Conservation (phyloP, 768 basidiomycete genomes). For the Vararia minispora region DNA sequence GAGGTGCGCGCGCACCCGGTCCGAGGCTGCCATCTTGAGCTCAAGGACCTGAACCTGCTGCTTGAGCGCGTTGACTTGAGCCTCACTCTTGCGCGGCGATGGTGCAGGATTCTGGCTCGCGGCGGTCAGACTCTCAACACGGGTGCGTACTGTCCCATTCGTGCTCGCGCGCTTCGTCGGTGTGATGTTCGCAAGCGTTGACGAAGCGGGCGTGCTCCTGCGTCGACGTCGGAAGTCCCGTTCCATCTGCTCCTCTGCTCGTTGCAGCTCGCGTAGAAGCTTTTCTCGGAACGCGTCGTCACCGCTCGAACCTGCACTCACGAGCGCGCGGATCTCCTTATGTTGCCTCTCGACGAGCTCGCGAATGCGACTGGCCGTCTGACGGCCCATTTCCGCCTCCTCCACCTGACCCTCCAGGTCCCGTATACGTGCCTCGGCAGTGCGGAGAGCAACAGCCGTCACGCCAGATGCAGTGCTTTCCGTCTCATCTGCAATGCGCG, state of each 20-base stretch:
- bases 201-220: too few species aligned
- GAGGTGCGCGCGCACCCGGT: slow-evolving; percentile 53
- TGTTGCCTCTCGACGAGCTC: slow-evolving; percentile 58
- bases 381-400: slow-evolving; percentile 39
- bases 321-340: slow-evolving; percentile 58
- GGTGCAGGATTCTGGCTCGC: slow-evolving; percentile 24
- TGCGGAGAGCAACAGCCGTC: slow-evolving; percentile 48
- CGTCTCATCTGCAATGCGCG: slow-evolving; percentile 50
- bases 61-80: slow-evolving; percentile 37
- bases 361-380: slow-evolving; percentile 42
- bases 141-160: slow-evolving; percentile 25
- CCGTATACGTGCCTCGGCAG: slow-evolving; percentile 51
- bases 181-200: slow-evolving; percentile 31
- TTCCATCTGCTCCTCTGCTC: slow-evolving; percentile 45
- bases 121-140: too few species aligned
- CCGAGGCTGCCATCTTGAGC: slow-evolving; percentile 56
- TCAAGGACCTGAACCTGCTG: slow-evolving; percentile 61
- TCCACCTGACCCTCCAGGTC: slow-evolving; percentile 53
- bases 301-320: slow-evolving; percentile 41
- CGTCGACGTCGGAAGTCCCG: too few species aligned
- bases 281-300: slow-evolving; percentile 53
- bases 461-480: slow-evolving; percentile 40
- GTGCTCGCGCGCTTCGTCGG: slow-evolving; percentile 31
- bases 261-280: slow-evolving; percentile 51
- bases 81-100: slow-evolving; percentile 32